Conservation (phyloP, 106 monocot species). For the Dendrobium officinale region DNA sequence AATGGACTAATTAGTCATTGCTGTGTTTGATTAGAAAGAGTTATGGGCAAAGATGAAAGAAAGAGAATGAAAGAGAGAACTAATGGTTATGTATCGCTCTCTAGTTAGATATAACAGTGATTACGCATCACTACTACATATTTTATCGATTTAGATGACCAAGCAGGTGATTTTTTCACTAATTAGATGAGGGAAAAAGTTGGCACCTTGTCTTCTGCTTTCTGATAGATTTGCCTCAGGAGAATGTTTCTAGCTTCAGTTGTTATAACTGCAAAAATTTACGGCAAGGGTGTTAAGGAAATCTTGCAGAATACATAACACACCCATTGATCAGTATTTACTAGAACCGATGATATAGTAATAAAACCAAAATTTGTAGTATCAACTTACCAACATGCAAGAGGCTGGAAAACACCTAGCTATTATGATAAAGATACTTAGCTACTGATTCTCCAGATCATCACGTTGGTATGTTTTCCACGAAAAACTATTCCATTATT, state of each 20-base stretch:
- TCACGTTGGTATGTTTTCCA: not conserved
- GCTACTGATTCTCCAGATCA: not conserved
- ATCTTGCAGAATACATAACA: not conserved
- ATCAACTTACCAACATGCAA: not conserved
- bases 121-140: no score
- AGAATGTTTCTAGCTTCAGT: constrained; percentile 79
- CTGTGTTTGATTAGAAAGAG: no score
- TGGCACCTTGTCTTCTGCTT: constrained; percentile 71
- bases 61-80: not conserved
- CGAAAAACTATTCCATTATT: not conserved
- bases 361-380: not conserved
- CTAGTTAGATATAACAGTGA: no score
- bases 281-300: not conserved
- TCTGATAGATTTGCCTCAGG: constrained; percentile 66
- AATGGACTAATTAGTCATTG: no score
- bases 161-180: not conserved
- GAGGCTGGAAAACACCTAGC: not conserved
- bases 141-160: not conserved
- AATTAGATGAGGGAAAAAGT: not conserved
- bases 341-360: no score
- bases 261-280: constrained; percentile 51
- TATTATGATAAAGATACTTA: not conserved
- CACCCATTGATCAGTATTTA: not conserved
- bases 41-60: not conserved
- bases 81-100: no score